Evolutionary conservation across 345 rosid genomes (phyloP).

Genomic region (Capsella bursapastoris): DNA sequence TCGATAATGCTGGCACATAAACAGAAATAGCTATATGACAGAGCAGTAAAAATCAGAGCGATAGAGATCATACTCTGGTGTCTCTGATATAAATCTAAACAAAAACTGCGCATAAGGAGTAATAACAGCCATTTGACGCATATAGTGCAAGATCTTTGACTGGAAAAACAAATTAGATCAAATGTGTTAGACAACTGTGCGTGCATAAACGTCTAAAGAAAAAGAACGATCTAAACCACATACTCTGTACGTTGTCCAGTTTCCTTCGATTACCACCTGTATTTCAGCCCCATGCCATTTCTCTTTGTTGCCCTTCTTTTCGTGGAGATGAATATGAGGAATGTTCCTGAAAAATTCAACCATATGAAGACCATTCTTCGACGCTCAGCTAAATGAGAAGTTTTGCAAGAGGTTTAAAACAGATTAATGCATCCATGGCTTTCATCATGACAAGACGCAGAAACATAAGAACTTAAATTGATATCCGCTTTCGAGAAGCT

Average conservation of each 20-base stretch:
- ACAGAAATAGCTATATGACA: constrained; percentile 21
- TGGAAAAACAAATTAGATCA: constrained; percentile 48
- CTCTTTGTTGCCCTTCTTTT: constrained; percentile 71
- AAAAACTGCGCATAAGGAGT: constrained; percentile 94
- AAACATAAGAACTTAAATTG: constrained; percentile 18
- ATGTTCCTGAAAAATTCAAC: constrained; percentile 66
- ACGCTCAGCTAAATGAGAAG: constrained; percentile 16
- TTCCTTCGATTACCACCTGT: constrained; percentile 95
- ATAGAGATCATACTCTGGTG: constrained; percentile 69
- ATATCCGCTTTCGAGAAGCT: neutral
- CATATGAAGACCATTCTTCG: constrained; percentile 15
- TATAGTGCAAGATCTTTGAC: constrained; percentile 97
- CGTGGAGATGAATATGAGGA: constrained; percentile 90
- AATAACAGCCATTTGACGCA: constrained; percentile 99
- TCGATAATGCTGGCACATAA: constrained; percentile 17
- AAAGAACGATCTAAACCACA: constrained; percentile 30
- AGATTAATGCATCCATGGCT: constrained; percentile 5
- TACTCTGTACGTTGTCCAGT: constrained; percentile 98
- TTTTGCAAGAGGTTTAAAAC: constrained; percentile 9
- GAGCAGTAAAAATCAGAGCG: constrained; percentile 19
- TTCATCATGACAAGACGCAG: constrained; percentile 14
- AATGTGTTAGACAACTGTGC: constrained; percentile 28
- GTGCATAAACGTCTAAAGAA: constrained; percentile 13
- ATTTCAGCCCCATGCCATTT: constrained; percentile 94
- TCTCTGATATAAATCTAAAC: constrained; percentile 77